A percentile compares a stretch with the other conserved stretches of the same genome.
Evolutionary conservation across 352 stramenopile species (phyloP).

Genomic region (Pythium sp.): DNA sequence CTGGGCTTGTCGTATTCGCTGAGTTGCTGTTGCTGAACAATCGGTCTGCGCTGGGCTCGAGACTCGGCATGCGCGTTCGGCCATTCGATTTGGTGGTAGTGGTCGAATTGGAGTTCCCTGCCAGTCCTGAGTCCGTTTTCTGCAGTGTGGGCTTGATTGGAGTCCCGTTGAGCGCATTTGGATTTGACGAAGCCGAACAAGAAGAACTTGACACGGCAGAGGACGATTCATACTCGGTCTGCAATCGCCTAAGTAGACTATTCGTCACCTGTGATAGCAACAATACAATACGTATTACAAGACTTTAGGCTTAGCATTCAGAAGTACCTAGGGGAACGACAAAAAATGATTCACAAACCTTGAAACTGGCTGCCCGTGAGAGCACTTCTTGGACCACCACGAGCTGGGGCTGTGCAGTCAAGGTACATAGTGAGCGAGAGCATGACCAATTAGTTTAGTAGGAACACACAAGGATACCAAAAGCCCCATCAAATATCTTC

Average conservation of each 20-base stretch:
- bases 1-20: background rate
- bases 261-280: background rate
- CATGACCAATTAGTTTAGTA: background rate
- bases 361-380: background rate
- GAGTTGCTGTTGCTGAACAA: background rate
- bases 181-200: background rate
- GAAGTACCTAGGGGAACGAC: background rate
- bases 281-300: background rate
- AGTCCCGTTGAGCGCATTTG: background rate
- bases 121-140: background rate
- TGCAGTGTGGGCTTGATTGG: background rate
- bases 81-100: slow-evolving; percentile 3
- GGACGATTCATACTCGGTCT: background rate
- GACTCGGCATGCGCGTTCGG: background rate
- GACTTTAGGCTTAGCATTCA: background rate
- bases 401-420: slow-evolving; percentile 6
- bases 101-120: background rate
- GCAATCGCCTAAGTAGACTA: background rate
- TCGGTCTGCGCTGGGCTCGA: slow-evolving; percentile 1
- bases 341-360: background rate
- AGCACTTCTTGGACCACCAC: background rate
- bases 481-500: too few species aligned
- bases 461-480: too few species aligned
- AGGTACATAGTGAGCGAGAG: background rate
- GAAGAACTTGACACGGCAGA: background rate